A percentile compares a stretch with the other conserved stretches of the same genome.
phyloP scores from a whole-genome alignment of 1,284 basidiomycete species.

The Sphaerobolus stellatus region DNA sequence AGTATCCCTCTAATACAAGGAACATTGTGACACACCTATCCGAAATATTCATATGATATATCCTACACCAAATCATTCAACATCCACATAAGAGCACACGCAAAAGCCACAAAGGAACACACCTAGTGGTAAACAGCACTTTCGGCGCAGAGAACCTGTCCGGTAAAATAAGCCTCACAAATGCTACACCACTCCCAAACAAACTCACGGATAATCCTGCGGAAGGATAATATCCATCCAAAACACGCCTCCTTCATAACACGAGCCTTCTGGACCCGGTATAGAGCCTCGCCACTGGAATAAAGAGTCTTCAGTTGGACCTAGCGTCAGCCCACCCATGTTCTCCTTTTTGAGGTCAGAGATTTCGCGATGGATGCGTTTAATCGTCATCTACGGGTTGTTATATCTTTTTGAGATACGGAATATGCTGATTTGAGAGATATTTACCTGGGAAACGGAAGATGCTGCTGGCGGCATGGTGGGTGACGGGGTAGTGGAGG shows the following conservation, averaged over 20 bases:
- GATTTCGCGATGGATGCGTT: constrained; percentile 87
- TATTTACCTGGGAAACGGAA: neutral
- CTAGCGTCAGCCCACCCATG: constrained; percentile 70
- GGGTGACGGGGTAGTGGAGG: neutral
- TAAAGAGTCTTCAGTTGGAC: constrained; percentile 58
- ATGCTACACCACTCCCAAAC: neutral
- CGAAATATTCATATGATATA: constrained; percentile 93
- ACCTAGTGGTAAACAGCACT: constrained; percentile 75
- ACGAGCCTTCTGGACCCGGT: constrained; percentile 81
- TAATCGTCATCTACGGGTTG: constrained; percentile 75
- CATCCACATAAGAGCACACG: neutral
- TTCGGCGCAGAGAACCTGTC: constrained; percentile 81
- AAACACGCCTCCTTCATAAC: constrained; percentile 88
- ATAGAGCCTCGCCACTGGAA: constrained; percentile 70
- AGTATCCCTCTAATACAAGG: constrained; percentile 4
- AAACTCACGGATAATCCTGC: constrained; percentile 79
- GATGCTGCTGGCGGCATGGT: constrained; percentile 4
- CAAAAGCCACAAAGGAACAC: constrained; percentile 22
- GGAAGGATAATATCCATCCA: constrained; percentile 71
- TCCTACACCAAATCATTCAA: constrained; percentile 44
- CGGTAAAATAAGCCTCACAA: constrained; percentile 1
- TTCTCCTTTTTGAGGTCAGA: constrained; percentile 83
- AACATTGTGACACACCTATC: constrained; percentile 48
- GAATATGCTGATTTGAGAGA: neutral
- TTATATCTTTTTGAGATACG: neutral